Percentiles rank a stretch among this genome's conserved stretches.
phyloP scores from a whole-genome alignment of 257 asterid genomes.

The Rehmannia glutinosa region DNA sequence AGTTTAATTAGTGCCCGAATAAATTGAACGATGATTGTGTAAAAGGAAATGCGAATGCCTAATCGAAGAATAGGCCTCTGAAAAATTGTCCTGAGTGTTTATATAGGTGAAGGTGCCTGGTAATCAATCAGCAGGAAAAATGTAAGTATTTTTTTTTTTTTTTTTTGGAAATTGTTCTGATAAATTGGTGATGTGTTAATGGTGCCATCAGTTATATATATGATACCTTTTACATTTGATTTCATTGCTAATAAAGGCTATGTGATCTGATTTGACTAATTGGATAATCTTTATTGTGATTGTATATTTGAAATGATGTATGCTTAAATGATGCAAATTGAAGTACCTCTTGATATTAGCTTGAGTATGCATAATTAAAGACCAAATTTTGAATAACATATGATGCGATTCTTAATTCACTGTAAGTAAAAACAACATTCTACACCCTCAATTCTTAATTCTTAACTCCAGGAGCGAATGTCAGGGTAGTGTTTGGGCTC shows the following conservation, averaged over 20 bases:
- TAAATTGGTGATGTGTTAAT: too few species aligned
- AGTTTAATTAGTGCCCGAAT: neutral
- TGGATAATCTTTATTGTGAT: neutral
- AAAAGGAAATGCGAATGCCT: slow-evolving; percentile 15
- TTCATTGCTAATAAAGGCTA: neutral
- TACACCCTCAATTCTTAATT: too few species aligned
- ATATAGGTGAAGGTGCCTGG: slow-evolving; percentile 4
- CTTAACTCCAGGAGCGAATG: neutral
- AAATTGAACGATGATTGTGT: slow-evolving; percentile 2
- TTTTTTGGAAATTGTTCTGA: too few species aligned
- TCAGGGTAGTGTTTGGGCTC: neutral
- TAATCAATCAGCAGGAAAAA: neutral
- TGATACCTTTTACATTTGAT: neutral
- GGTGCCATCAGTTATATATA: too few species aligned
- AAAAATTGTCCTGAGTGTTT: neutral
- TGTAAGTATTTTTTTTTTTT: too few species aligned
- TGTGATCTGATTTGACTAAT: neutral
- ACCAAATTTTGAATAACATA: neutral
- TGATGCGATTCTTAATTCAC: neutral
- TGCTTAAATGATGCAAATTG: neutral
- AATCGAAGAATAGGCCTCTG: slow-evolving; percentile 34
- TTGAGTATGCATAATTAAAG: neutral
- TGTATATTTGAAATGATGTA: neutral
- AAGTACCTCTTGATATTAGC: neutral
- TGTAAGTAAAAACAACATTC: too few species aligned